Conservation (phyloP, 257 asterid genomes). For the Solanum raphanifolium region DNA sequence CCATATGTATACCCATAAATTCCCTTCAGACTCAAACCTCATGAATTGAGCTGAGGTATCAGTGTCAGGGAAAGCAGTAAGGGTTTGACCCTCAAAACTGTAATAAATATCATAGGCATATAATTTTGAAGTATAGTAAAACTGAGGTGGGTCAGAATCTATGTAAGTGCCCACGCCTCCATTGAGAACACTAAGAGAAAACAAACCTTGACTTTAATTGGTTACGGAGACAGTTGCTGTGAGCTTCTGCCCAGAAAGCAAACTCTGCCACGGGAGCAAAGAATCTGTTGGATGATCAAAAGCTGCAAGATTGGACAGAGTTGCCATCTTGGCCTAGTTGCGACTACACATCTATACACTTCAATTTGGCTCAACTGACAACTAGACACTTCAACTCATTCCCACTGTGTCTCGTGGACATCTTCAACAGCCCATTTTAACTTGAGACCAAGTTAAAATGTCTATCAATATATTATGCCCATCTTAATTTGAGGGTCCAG, state of each 20-base stretch:
- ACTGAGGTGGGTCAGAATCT: not conserved
- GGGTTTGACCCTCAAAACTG: not conserved
- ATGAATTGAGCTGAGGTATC: not conserved
- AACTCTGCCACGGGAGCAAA: not conserved
- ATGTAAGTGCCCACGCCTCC: not conserved
- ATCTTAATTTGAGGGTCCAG: too few species aligned
- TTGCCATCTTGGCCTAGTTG: too few species aligned
- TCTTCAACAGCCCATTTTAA: too few species aligned
- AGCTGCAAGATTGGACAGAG: too few species aligned
- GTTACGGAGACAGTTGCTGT: not conserved
- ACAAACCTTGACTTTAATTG: not conserved
- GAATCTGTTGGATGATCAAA: conserved; percentile 1
- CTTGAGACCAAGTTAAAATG: too few species aligned
- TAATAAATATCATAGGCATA: not conserved
- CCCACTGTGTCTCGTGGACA: too few species aligned
- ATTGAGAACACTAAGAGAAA: not conserved
- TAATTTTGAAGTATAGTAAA: not conserved
- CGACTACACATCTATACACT: too few species aligned
- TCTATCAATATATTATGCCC: too few species aligned
- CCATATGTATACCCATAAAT: not conserved
- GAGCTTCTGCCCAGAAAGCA: not conserved
- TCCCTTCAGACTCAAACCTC: not conserved
- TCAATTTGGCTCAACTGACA: too few species aligned
- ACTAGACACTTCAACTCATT: not conserved
- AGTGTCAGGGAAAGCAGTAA: not conserved